phyloP scores from a whole-genome alignment of 202 grass and related monocot genomes.

The Eragrostis tef region DNA sequence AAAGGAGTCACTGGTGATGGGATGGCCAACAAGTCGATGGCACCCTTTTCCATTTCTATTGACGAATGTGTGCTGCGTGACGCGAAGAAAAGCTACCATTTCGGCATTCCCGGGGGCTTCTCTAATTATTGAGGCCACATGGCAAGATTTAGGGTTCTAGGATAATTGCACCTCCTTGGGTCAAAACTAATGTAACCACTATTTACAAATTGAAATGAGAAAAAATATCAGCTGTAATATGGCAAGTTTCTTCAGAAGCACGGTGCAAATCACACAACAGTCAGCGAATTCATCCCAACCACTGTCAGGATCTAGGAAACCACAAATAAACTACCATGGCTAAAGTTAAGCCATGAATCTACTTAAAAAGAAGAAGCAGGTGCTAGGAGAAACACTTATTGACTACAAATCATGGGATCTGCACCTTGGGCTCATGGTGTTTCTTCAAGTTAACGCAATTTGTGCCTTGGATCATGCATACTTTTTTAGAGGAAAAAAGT shows the following conservation, averaged over 20 bases:
- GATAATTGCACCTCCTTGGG: not conserved
- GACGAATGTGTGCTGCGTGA: not conserved
- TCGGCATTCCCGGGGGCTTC: conserved; percentile 16
- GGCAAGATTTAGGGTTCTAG: not conserved
- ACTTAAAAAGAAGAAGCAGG: not conserved
- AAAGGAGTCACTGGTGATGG: not conserved
- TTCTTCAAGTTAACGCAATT: conserved; percentile 30
- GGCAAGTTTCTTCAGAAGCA: not conserved
- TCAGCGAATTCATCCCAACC: not conserved
- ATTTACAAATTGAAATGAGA: not conserved
- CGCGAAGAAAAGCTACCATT: not conserved
- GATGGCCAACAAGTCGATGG: not conserved
- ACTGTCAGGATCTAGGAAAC: not conserved
- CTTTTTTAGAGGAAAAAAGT: not conserved
- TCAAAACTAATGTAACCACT: conserved; percentile 9
- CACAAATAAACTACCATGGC: not conserved
- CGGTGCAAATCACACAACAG: not conserved
- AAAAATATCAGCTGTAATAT: too few relatives aligned
- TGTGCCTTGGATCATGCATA: conserved; percentile 21
- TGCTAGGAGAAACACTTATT: not conserved
- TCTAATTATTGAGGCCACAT: conserved; percentile 14
- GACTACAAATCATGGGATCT: conserved; percentile 13
- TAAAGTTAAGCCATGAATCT: not conserved
- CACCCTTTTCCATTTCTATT: conserved; percentile 5
- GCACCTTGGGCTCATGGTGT: not conserved